Percentiles rank a stretch among this genome's conserved stretches.
Conservation (phyloP, 257 asterid genomes). For the Henckelia pumila region DNA sequence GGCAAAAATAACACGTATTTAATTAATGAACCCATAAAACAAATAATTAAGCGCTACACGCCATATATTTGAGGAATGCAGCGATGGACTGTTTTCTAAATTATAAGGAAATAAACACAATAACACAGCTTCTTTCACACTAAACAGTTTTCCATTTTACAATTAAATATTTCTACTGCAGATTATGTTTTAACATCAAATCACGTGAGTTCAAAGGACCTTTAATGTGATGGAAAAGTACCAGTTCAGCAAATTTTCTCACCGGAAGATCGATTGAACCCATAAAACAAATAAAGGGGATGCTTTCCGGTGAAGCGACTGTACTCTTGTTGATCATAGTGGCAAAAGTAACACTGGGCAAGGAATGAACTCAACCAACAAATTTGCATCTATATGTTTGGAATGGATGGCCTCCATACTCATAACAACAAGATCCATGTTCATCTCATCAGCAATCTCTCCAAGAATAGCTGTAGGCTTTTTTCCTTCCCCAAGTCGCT, state of each 20-base stretch:
- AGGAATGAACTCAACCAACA: slow-evolving; percentile 92
- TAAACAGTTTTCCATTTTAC: too few relatives aligned
- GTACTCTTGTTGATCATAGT: slow-evolving; percentile 28
- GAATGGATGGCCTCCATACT: slow-evolving; percentile 99
- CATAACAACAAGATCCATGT: slow-evolving; percentile 85
- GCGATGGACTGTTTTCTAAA: too few relatives aligned
- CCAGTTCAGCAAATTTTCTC: too few relatives aligned
- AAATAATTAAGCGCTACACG: too few relatives aligned
- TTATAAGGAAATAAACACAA: too few relatives aligned
- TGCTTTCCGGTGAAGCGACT: not conserved
- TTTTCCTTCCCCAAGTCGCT: slow-evolving; percentile 89
- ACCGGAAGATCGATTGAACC: not conserved
- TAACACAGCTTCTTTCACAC: too few relatives aligned
- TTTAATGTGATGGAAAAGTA: not conserved
- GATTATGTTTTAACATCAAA: too few relatives aligned
- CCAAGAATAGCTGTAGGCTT: slow-evolving; percentile 93
- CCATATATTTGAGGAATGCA: too few relatives aligned
- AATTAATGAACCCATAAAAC: too few relatives aligned
- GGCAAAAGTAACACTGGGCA: slow-evolving; percentile 91
- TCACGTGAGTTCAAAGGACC: not conserved
- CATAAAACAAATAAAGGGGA: not conserved
- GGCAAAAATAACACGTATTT: too few relatives aligned
- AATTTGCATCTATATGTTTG: slow-evolving; percentile 93
- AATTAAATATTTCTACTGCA: too few relatives aligned
- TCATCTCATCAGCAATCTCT: slow-evolving; percentile 94